Percentiles rank a stretch among this genome's conserved stretches.
Evolutionary conservation across 2,329 filamentous ascomycete species (phyloP).

Genomic region (Talaromyces sp.): DNA sequence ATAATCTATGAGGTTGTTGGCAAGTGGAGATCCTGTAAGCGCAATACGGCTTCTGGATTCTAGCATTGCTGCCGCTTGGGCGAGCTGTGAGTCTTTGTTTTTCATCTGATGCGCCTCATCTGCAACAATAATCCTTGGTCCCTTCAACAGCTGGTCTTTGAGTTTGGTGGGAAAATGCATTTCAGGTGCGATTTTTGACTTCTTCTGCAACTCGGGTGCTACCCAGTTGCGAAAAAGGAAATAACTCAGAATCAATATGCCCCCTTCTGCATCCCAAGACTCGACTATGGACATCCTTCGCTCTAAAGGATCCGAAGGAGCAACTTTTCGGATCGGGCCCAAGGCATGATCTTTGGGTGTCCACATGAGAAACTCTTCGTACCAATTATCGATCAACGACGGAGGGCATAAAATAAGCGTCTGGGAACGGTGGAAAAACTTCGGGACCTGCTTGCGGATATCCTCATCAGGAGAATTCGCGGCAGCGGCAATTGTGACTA

Average conservation of each 20-base stretch:
- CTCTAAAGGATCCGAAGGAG: constrained; percentile 33
- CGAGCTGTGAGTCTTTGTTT: constrained; percentile 55
- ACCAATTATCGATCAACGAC: constrained; percentile 75
- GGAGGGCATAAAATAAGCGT: constrained; percentile 74
- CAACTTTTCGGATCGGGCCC: constrained; percentile 57
- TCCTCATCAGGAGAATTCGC: constrained; percentile 56
- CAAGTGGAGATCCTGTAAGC: constrained; percentile 79
- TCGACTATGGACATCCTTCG: constrained; percentile 50
- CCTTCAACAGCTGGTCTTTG: constrained; percentile 52
- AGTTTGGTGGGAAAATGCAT: constrained; percentile 36
- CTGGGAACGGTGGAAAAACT: constrained; percentile 58
- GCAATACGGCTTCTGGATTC: constrained; percentile 70
- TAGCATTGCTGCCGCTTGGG: constrained; percentile 57
- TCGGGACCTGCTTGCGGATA: constrained; percentile 65
- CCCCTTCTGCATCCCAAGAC: constrained; percentile 63
- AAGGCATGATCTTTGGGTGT: constrained; percentile 52
- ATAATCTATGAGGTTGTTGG: constrained; percentile 81
- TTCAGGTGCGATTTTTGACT: constrained; percentile 27
- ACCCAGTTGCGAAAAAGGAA: constrained; percentile 57
- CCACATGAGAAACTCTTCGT: constrained; percentile 73
- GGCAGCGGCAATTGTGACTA: constrained; percentile 69
- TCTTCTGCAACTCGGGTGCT: constrained; percentile 39
- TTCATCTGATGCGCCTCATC: constrained; percentile 85
- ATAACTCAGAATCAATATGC: constrained; percentile 76
- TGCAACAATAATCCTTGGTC: constrained; percentile 70